Base-by-base conservation (phyloP, 2,329 filamentous ascomycete species). In the Botrytis squamosa region DNA sequence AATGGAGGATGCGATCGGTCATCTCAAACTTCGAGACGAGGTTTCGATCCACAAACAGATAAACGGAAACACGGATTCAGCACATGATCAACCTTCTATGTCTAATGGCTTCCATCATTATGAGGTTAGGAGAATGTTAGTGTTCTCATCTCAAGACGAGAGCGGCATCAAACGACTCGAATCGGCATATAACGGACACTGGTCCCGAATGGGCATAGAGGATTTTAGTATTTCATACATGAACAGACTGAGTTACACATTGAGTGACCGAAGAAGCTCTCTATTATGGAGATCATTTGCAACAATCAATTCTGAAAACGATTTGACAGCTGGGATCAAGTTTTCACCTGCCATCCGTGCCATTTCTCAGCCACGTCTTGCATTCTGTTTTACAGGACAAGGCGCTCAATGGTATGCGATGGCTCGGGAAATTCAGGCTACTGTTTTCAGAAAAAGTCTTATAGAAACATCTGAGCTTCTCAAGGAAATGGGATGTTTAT, bases 381-480 rank as follows among this genome's bases (percentile, higher is more conserved):
- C 29, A 57, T 59, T 59, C 29, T 59, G 57, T 36, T 59, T 59
- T 36, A 59, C 57, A 22, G 57, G 57, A 40, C 76, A 77, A 46
- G 76, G 76, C 12, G 76, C 76, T 9, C 76, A 77, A 62, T 77
- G 75, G 74, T 38, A 42, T 33, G 38, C 46, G 10, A 77, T 77
- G 76, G 75, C 76, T 20, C 40, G 60, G 49, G 70, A 63, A 49
- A 65, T 77, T 16, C 73, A 79, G 44, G 29, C 10, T 33, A 8
- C 14, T 12, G 29, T 36, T 22, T 73, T 73, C 33, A 57, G 42
- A 22, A 5, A 63, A 22, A 64, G 42, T 29, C 25, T 74, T 22
- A 16, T 20, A n/a, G 40, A 63, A 12, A 29, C 36, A 29, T 70
- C 60, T 25, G 38, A n/a, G 14, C 33, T 55, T 57, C 60, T 74